Percentiles rank a stretch among this genome's conserved stretches.
phyloP scores from a whole-genome alignment of 1,139 yeast species.

The Debaryomyces nepalensis region DNA sequence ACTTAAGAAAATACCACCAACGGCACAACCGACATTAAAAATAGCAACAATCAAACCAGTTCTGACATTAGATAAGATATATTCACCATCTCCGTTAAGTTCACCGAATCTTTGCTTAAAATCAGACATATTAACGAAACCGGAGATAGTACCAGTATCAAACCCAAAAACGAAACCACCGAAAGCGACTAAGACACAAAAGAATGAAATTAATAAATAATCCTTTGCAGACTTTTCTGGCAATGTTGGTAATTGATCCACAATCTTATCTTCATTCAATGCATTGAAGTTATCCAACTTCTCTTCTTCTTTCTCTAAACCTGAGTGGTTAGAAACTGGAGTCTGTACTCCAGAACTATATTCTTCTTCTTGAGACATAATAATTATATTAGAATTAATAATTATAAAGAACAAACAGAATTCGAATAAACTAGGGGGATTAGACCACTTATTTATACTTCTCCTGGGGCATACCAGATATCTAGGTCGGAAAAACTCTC shows the following conservation, averaged over 20 bases:
- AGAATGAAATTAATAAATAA: slow-evolving; percentile 37
- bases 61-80: slow-evolving; percentile 46
- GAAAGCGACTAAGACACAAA: slow-evolving; percentile 54
- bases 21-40: slow-evolving; percentile 72
- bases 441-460: slow-evolving; percentile 9
- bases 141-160: slow-evolving; percentile 78
- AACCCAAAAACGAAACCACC: slow-evolving; percentile 76
- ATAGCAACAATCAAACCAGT: slow-evolving; percentile 65
- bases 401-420: not conserved
- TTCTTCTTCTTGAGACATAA: slow-evolving; percentile 27
- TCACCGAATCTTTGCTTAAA: slow-evolving; percentile 56
- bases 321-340: slow-evolving; percentile 36
- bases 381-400: slow-evolving; percentile 17
- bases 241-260: slow-evolving; percentile 22
- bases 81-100: slow-evolving; percentile 28
- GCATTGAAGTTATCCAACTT: slow-evolving; percentile 12
- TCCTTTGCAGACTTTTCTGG: slow-evolving; percentile 36
- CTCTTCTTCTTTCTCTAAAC: slow-evolving; percentile 33
- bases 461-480: slow-evolving; percentile 4
- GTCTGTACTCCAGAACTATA: slow-evolving; percentile 37
- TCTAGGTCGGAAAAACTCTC: slow-evolving; percentile 6
- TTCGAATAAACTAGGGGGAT: not conserved
- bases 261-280: slow-evolving; percentile 4
- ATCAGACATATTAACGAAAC: slow-evolving; percentile 61
- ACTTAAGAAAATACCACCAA: slow-evolving; percentile 69